A percentile compares a stretch with the other conserved stretches of the same genome.
Evolutionary conservation across 23 red algal genomes (phyloP).

Genomic region (Chondrus crispus): DNA sequence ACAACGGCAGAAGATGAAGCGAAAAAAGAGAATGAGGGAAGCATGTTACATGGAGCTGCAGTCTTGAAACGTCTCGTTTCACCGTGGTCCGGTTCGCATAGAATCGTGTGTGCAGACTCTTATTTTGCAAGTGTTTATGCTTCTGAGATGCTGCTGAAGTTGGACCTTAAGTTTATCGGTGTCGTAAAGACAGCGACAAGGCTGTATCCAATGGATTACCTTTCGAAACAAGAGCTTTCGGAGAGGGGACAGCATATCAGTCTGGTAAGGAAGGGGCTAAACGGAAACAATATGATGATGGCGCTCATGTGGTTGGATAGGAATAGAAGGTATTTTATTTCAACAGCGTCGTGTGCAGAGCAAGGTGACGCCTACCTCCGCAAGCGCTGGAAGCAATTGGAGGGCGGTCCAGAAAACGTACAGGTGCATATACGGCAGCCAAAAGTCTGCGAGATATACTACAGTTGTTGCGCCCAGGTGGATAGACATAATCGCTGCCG

Average conservation of each 20-base stretch:
- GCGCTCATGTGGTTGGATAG: conserved; percentile 25
- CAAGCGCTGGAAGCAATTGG: not conserved
- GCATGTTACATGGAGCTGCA: not conserved
- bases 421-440: not conserved
- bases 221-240: not conserved
- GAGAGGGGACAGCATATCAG: not conserved
- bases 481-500: conserved; percentile 27
- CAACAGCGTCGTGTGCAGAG: not conserved
- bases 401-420: not conserved
- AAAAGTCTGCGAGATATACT: not conserved
- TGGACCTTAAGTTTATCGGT: not conserved
- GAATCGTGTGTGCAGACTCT: conserved; percentile 32
- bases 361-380: not conserved
- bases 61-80: not conserved
- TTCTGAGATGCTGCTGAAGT: not conserved
- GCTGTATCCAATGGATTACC: not conserved
- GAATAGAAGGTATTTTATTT: not conserved
- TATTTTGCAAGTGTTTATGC: not conserved
- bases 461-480: not conserved
- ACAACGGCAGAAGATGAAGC: not conserved
- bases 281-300: not conserved
- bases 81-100: not conserved
- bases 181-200: conserved; percentile 26
- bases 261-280: not conserved
- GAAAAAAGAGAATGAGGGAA: not conserved